These are phyloP conservation scores for Meira nashicola DNA, from an alignment of 1,284 basidiomycete species.

Conservation along the genomic window DNA sequence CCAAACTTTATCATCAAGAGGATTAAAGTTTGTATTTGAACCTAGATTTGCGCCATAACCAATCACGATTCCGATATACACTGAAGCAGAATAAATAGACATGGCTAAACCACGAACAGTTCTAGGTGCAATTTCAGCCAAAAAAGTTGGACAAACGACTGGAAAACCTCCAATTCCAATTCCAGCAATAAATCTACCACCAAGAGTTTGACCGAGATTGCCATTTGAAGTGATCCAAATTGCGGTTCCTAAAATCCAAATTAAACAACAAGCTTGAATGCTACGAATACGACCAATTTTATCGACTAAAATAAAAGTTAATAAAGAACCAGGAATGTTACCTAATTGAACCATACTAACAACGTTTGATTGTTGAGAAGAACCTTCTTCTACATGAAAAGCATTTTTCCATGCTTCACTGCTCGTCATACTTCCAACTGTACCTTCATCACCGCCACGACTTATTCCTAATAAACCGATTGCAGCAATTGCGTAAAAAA, in stretches of 20 bases:
- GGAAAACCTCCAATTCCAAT: conserved; percentile 34
- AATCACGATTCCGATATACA: conserved; percentile 30
- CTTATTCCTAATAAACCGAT: conserved; percentile 7
- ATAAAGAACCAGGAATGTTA: conserved; percentile 29
- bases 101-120: conserved; percentile 28
- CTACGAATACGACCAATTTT: conserved; percentile 28
- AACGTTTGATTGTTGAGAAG: conserved; percentile 14
- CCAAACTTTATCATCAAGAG: conserved; percentile 17
- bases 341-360: conserved; percentile 32
- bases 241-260: conserved; percentile 34
- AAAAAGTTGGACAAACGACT: conserved; percentile 29
- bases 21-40: conserved; percentile 12
- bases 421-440: not conserved
- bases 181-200: conserved; percentile 34
- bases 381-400: not conserved
- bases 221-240: conserved; percentile 35
- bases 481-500: not conserved
- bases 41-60: conserved; percentile 27
- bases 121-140: conserved; percentile 30
- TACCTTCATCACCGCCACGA: conserved; percentile 14
- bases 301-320: conserved; percentile 38
- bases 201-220: conserved; percentile 25
- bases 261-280: conserved; percentile 28
- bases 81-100: conserved; percentile 24
- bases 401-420: not conserved